Percentiles rank a stretch among this genome's conserved stretches.
Evolutionary conservation across 495 filamentous ascomycete species (phyloP).

Genomic region (Penicillium desertorum): DNA sequence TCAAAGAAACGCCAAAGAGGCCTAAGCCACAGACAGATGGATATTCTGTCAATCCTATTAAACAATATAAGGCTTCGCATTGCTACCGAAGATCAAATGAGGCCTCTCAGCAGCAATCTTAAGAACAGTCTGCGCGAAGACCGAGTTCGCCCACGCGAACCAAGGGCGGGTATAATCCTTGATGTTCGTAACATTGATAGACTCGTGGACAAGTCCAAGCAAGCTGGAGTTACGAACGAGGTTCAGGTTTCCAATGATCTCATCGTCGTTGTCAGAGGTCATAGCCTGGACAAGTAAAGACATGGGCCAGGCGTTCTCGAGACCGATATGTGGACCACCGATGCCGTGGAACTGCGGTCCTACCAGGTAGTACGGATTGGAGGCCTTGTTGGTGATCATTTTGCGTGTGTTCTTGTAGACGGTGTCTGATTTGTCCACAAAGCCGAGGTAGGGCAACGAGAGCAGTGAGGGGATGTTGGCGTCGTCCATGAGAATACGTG

Average conservation of each 20-base stretch:
- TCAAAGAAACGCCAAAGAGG: not conserved
- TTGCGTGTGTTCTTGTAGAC: conserved; percentile 87
- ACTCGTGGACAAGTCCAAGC: conserved; percentile 88
- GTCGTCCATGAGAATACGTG: conserved; percentile 91
- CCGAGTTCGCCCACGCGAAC: conserved; percentile 98
- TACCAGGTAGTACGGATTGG: conserved; percentile 87
- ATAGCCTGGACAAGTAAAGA: conserved; percentile 85
- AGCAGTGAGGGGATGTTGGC: conserved; percentile 92
- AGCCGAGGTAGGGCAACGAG: conserved; percentile 83
- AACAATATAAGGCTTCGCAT: conserved; percentile 40
- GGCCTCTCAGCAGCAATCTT: conserved; percentile 85
- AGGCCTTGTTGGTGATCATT: conserved; percentile 76
- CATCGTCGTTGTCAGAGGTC: conserved; percentile 82
- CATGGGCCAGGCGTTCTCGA: conserved; percentile 96
- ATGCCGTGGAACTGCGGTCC: conserved; percentile 84
- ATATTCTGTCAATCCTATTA: not conserved
- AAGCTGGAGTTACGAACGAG: conserved; percentile 69
- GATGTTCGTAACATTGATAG: conserved; percentile 76
- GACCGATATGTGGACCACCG: conserved; percentile 78
- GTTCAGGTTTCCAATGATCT: conserved; percentile 71
- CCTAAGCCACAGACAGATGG: not conserved
- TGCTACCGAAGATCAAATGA: conserved; percentile 76
- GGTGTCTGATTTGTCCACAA: conserved; percentile 61
- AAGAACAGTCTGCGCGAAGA: conserved; percentile 91
- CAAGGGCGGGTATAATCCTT: conserved; percentile 81